A percentile compares a stretch with the other conserved stretches of the same genome.
Conservation (phyloP, 2,329 filamentous ascomycete genomes). For the Celoporthe dispersa region DNA sequence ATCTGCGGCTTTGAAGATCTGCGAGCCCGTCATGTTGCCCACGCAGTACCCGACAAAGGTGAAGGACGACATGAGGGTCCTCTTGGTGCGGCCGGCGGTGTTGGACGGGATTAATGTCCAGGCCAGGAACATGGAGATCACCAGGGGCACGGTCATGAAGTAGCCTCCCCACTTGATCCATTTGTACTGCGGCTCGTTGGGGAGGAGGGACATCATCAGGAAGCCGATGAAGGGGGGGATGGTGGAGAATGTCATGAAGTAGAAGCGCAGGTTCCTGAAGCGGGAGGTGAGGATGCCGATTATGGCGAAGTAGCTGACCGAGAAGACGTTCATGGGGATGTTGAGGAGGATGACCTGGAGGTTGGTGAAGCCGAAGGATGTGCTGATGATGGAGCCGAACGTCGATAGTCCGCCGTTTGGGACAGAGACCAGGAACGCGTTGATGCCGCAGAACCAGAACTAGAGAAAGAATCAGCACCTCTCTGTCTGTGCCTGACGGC, state of each 20-base stretch:
- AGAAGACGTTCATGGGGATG: constrained; percentile 40
- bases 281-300: constrained; percentile 41
- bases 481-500: too few species aligned
- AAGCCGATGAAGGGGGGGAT: constrained; percentile 43
- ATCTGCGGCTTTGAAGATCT: constrained; percentile 50
- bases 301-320: constrained; percentile 42
- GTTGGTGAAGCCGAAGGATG: constrained; percentile 43
- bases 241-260: constrained; percentile 44
- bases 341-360: constrained; percentile 43
- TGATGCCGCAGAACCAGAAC: constrained; percentile 44
- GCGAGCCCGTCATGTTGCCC: constrained; percentile 52
- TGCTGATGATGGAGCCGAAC: constrained; percentile 39
- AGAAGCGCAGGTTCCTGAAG: constrained; percentile 42
- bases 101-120: constrained; percentile 49
- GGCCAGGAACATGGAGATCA: constrained; percentile 40
- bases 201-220: constrained; percentile 41
- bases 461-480: constrained; percentile 18
- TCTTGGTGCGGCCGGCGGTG: constrained; percentile 51
- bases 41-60: constrained; percentile 51
- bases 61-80: constrained; percentile 49
- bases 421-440: constrained; percentile 43
- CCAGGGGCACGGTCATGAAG: constrained; percentile 42
- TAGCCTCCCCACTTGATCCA: constrained; percentile 45
- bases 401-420: constrained; percentile 39
- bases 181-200: constrained; percentile 40